These are phyloP conservation scores for Beauveria asiatica DNA, from an alignment of 2,329 filamentous ascomycete species.

Conservation along the genomic window DNA sequence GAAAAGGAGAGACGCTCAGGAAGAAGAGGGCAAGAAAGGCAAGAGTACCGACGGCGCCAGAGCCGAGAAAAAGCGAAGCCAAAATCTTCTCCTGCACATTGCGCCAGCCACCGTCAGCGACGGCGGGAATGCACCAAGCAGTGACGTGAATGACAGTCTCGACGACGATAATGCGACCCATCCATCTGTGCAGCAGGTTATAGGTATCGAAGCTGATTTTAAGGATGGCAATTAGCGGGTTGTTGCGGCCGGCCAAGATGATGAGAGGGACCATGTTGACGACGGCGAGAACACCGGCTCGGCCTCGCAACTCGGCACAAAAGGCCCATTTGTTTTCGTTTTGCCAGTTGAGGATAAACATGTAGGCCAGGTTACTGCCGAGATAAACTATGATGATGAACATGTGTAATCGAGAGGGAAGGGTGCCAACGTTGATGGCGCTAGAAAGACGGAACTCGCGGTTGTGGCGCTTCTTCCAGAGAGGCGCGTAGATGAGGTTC, in stretches of 20 bases:
- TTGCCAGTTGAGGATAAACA: conserved; percentile 53
- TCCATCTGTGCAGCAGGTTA: conserved; percentile 67
- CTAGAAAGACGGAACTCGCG: conserved; percentile 54
- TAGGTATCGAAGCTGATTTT: conserved; percentile 93
- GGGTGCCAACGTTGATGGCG: conserved; percentile 51
- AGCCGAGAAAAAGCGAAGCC: conserved; percentile 55
- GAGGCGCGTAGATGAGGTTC: conserved; percentile 50
- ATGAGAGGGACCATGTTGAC: conserved; percentile 91
- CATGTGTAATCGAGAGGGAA: conserved; percentile 56
- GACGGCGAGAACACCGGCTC: conserved; percentile 73
- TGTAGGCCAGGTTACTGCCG: conserved; percentile 53
- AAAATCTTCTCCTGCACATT: conserved; percentile 47
- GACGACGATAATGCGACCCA: conserved; percentile 63
- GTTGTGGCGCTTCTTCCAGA: conserved; percentile 59
- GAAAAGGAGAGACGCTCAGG: conserved; percentile 66
- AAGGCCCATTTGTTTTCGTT: conserved; percentile 52
- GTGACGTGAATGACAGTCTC: conserved; percentile 61
- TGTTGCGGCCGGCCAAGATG: conserved; percentile 85
- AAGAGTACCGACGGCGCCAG: conserved; percentile 52
- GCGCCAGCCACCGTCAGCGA: conserved; percentile 54
- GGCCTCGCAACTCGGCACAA: conserved; percentile 74
- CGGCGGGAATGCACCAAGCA: conserved; percentile 66
- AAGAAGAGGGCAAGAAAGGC: conserved; percentile 60
- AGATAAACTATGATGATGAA: conserved; percentile 50
- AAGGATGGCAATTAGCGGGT: conserved; percentile 74